A percentile compares a stretch with the other conserved stretches of the same genome.
These are phyloP conservation scores for Erigeron canadensis DNA, from an alignment of 129 eudicot species.

Conservation along the genomic window DNA sequence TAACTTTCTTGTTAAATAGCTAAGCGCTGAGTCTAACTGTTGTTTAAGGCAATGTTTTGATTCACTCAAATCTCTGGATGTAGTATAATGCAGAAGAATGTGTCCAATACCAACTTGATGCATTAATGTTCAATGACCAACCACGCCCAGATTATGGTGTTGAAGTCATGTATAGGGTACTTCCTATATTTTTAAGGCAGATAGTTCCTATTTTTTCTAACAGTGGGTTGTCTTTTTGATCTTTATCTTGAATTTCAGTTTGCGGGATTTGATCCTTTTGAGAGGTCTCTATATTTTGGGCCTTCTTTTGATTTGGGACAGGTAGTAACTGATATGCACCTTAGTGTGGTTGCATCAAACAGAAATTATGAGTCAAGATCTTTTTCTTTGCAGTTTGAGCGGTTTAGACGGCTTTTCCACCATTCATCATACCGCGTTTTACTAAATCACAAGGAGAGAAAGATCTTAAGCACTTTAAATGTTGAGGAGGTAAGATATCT, in stretches of 20 bases:
- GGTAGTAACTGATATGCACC: conserved; percentile 47
- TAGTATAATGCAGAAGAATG: conserved; percentile 96
- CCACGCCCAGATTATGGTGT: conserved; percentile 94
- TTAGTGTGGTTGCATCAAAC: not conserved
- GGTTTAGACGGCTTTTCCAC: conserved; percentile 88
- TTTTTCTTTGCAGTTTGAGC: conserved; percentile 59
- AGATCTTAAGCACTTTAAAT: conserved; percentile 73
- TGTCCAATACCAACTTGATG: conserved; percentile 83
- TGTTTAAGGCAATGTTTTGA: conserved; percentile 13
- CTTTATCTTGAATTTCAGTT: conserved; percentile 45
- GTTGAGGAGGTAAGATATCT: conserved; percentile 60
- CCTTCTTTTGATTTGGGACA: conserved; percentile 96
- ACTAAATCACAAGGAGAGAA: conserved; percentile 88
- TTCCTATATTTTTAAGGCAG: not conserved
- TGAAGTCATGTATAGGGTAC: conserved; percentile 97
- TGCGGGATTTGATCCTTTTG: conserved; percentile 99
- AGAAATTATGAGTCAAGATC: not conserved
- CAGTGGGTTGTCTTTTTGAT: conserved; percentile 4
- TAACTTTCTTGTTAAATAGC: conserved; percentile 33
- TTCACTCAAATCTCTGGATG: conserved; percentile 27
- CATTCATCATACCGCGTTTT: conserved; percentile 82
- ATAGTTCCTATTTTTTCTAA: not conserved
- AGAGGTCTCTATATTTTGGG: conserved; percentile 89
- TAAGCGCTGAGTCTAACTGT: not conserved
- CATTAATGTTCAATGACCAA: conserved; percentile 90